phyloP scores from a whole-genome alignment of 345 rosid species.

The Gossypium herbaceum region DNA sequence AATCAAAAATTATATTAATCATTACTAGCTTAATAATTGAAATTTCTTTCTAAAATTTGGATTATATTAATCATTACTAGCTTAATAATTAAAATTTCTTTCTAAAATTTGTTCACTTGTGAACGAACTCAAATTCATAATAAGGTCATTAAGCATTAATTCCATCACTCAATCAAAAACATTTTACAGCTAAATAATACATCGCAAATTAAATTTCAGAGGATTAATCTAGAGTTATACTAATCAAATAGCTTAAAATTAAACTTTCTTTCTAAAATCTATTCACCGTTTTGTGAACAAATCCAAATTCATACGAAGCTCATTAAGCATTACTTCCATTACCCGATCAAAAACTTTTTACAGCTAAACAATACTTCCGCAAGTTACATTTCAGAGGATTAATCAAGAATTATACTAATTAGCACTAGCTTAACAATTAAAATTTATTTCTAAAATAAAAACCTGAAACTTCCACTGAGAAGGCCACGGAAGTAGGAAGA shows the following conservation, averaged over 20 bases:
- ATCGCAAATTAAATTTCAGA: no score
- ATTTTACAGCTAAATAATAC: no score
- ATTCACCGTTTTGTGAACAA: not conserved
- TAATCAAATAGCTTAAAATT: not conserved
- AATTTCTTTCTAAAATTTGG: not conserved
- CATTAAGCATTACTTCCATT: no score
- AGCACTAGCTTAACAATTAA: conserved; percentile 1
- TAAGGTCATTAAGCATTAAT: no score
- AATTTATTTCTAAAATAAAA: conserved; percentile 17
- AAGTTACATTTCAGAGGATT: no score
- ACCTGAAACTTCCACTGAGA: conserved; percentile 66
- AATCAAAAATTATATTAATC: not conserved
- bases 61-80: not conserved
- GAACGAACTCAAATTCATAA: no score
- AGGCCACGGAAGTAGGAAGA: conserved; percentile 65
- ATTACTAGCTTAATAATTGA: not conserved
- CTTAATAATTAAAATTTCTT: not conserved
- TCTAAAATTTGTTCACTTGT: no score
- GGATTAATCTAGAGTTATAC: not conserved
- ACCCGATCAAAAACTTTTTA: no score
- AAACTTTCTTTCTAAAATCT: not conserved
- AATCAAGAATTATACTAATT: not conserved
- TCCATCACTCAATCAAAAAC: no score
- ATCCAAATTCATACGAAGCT: no score
- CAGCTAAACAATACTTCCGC: no score